Base-by-base conservation (phyloP, 2,329 filamentous ascomycete genomes). In the Fusarium tuaranense region DNA sequence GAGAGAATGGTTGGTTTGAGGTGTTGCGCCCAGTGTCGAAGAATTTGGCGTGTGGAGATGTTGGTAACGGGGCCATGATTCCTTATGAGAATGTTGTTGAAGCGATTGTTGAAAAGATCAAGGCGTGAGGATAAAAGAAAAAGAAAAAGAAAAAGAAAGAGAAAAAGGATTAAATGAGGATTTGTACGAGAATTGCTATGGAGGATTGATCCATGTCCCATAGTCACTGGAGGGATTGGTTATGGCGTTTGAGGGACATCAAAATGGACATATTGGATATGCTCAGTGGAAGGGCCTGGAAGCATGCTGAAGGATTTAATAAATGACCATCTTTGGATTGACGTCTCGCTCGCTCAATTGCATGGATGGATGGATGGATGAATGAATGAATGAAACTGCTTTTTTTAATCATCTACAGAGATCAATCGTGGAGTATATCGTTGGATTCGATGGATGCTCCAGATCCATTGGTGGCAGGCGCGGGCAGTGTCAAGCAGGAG, bases 1-100 rank as follows among this genome's bases (percentile, higher is more conserved):
- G 82, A 2, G 75, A 82, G 22, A 80, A 81, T 25, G 80, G 83
- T 53, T 85, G 82, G 82, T 85, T 97, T 74, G 91, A 94, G 78
- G 90, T 97, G 20, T 80, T 97, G 71, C 83, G 86, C 62, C 94
- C 95, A 0, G 88, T 93, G 76, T 89, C 92, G 77, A 98, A 97
- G 85, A 86, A 87, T 14, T 84, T 98, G 65, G 95, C 95, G 0
- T 98, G 95, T 83, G 95, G 95, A 16, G 95, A 98, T 83, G 88
- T 92, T 3, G 95, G 95, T 0, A 88, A 90, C 46, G 95, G 95
- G 5, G 95, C 91, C 2, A 98, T 98, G 95, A 90, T 89, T 80
- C 90, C 94, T 63, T 97, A 94, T 94, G 88, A 85, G 68, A 88
- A 92, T 68, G 93, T 98, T 81, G 94, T 97, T 12, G 80, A 81